These are phyloP conservation scores for Aspergillus cavernicola DNA, from an alignment of 495 filamentous ascomycete species.

Conservation along the genomic window DNA sequence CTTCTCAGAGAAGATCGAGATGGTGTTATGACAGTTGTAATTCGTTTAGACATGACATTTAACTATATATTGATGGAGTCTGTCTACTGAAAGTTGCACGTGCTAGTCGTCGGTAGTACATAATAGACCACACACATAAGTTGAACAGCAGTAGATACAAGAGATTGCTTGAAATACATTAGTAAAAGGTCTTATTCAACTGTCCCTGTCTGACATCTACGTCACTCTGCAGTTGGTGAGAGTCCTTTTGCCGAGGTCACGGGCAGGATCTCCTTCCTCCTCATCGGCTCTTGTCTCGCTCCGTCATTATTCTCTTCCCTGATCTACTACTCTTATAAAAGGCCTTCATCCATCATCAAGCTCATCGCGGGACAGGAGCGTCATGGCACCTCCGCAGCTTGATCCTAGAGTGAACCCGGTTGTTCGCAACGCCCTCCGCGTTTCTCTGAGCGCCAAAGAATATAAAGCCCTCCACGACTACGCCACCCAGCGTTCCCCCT, in stretches of 20 bases:
- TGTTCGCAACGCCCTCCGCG: slow-evolving; percentile 70
- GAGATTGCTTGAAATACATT: no score
- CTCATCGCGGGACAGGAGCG: no score
- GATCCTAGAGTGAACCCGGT: slow-evolving; percentile 19
- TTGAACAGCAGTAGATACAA: no score
- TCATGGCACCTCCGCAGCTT: slow-evolving; percentile 16
- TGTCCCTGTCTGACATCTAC: no score
- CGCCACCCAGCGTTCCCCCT: slow-evolving; percentile 58
- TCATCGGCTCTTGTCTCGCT: slow-evolving; percentile 1
- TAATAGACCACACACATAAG: no score
- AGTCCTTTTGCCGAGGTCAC: slow-evolving; percentile 23
- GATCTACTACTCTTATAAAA: not conserved
- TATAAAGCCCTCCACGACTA: slow-evolving; percentile 79
- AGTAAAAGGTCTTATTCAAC: no score
- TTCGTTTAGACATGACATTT: not conserved
- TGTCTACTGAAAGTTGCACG: not conserved
- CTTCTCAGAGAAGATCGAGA: not conserved
- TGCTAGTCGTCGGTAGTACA: no score
- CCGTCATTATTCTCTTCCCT: not conserved
- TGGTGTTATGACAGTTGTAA: not conserved
- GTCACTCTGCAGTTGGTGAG: no score
- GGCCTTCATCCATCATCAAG: no score
- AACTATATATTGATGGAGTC: not conserved
- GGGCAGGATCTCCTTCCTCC: slow-evolving; percentile 10
- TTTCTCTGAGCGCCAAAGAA: slow-evolving; percentile 79